Base-by-base conservation (phyloP, 805 yeast species). In the Danielozyma ontarioensis region DNA sequence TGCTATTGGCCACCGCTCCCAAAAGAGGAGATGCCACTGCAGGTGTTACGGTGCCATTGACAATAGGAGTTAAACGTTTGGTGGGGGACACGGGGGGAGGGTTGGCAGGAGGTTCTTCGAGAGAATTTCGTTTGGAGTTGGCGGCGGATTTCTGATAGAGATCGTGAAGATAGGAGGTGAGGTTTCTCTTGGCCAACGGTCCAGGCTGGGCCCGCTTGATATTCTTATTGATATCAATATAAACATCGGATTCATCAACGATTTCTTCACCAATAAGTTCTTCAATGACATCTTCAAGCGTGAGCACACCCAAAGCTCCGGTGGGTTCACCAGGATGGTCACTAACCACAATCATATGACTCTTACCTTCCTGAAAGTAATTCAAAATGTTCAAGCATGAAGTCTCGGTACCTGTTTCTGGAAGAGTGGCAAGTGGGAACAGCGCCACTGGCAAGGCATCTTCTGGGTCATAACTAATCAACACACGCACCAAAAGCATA, bases 181-280 rank as follows among this genome's bases (percentile, higher is more conserved):
- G 70, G 48, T 80, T 81, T 47, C 84, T 63, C 51, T 78, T 81
- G 11, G 83, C 68, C 37, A 82, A 64, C 1, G 90, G 90, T 8
- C 89, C 89, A 1, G 90, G 90, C 38, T 74, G 75, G 25, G 70
- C 68, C 52, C 90, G 68, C 59, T 85, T 84, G 51, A 89, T 87
- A 39, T 86, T 86, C 42, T 84, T 83, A 57, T 86, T 86, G 42
- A 89, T 83, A 59, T 90, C 97, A 37, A 89, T 75, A 51, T 83
- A 88, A 13, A 93, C 97, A 55, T 90, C 98, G 16, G 88, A 78
- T 62, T 90, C 98, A 54, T 90, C 98, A 27, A 90, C 90, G 51
- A 90, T 90, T 57, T 90, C 98, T 60, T 90, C 97, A 32, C 98
- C 98, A 57, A 90, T 90, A 43, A 90, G 71, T 61, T 90, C 98